A percentile compares a stretch with the other conserved stretches of the same genome.
phyloP scores from a whole-genome alignment of 2,329 filamentous ascomycete species.

The Epichloe sp. region DNA sequence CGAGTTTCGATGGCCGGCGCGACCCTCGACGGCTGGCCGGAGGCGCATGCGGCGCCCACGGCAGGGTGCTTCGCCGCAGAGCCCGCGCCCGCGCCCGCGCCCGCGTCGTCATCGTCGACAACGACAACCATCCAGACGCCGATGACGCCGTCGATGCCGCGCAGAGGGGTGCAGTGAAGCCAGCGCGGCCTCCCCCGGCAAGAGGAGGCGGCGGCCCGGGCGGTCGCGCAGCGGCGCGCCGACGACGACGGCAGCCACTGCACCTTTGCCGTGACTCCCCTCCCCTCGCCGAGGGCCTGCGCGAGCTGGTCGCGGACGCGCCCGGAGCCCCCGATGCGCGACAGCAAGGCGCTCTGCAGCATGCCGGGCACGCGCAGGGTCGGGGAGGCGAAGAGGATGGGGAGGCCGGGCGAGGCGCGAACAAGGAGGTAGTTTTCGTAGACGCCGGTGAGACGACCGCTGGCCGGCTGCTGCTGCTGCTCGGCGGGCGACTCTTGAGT shows the following conservation, averaged over 20 bases:
- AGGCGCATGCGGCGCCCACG: too few species aligned
- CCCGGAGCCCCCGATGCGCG: constrained; percentile 37
- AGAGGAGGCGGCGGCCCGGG: too few species aligned
- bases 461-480: not conserved
- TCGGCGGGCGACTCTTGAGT: not conserved
- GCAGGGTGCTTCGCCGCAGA: too few species aligned
- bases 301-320: constrained; percentile 33
- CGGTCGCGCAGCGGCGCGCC: too few species aligned
- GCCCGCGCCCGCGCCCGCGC: too few species aligned
- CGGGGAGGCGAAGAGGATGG: constrained; percentile 55
- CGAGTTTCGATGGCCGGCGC: constrained; percentile 15
- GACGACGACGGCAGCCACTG: constrained; percentile 31
- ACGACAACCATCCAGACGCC: too few species aligned
- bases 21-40: too few species aligned
- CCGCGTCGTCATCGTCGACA: too few species aligned
- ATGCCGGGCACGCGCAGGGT: constrained; percentile 54
- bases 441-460: constrained; percentile 14
- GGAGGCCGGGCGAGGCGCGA: constrained; percentile 49
- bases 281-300: constrained; percentile 49
- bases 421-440: constrained; percentile 50
- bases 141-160: too few species aligned
- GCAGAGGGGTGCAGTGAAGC: too few species aligned
- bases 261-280: constrained; percentile 63
- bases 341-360: constrained; percentile 44
- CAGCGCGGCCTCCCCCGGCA: too few species aligned